These are phyloP conservation scores for Monosporascus sp. DNA, from an alignment of 2,329 filamentous ascomycete genomes.

Conservation along the genomic window DNA sequence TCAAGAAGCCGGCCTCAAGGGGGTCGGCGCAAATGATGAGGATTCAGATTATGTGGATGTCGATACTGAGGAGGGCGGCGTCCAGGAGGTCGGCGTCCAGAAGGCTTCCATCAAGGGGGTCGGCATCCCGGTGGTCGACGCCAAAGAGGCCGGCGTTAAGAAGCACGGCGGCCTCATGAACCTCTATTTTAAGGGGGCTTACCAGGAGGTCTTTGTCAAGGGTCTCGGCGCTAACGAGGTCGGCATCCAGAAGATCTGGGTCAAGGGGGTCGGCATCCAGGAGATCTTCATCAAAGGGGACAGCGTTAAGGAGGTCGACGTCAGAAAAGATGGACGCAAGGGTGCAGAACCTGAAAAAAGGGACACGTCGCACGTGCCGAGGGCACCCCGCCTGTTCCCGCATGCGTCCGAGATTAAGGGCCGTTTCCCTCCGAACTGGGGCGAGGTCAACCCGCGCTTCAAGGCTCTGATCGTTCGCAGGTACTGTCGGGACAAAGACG, in stretches of 20 bases:
- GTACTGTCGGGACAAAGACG: background rate
- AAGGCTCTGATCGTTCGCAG: background rate
- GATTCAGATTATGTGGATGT: no score
- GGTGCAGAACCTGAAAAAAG: background rate
- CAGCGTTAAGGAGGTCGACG: background rate
- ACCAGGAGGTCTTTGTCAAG: background rate
- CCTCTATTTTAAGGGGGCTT: no score
- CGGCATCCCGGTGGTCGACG: no score
- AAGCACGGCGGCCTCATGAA: no score
- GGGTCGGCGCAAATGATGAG: no score
- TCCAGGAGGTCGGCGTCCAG: no score
- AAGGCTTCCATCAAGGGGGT: no score
- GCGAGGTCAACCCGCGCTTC: background rate
- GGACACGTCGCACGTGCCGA: background rate
- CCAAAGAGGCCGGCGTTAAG: no score
- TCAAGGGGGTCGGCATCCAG: background rate
- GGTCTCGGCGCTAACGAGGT: background rate
- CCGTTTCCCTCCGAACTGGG: conserved; percentile 1
- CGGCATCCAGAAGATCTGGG: background rate
- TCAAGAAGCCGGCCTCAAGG: background rate
- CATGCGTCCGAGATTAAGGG: background rate
- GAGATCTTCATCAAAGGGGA: background rate
- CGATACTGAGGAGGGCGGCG: no score
- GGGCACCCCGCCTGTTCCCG: background rate
- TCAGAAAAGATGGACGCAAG: background rate